phyloP scores from a whole-genome alignment of 352 stramenopile genomes.

The Proteromonas lacertae region DNA sequence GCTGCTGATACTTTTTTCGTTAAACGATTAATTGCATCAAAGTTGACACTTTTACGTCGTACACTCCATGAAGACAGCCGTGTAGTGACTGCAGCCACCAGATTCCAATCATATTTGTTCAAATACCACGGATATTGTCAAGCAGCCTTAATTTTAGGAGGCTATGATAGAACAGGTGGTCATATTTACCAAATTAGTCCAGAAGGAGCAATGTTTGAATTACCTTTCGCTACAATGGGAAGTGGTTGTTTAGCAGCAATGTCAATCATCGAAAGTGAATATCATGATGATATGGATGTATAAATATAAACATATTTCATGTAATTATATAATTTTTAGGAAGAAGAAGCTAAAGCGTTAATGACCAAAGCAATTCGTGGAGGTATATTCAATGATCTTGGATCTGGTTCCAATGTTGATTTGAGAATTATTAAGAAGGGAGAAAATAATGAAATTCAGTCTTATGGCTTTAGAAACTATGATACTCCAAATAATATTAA shows the following conservation, averaged over 20 bases:
- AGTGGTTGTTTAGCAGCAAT: slow-evolving; percentile 88
- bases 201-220: slow-evolving; percentile 70
- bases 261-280: slow-evolving; percentile 54
- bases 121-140: slow-evolving; percentile 51
- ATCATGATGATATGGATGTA: neutral
- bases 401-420: slow-evolving; percentile 77
- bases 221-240: slow-evolving; percentile 92
- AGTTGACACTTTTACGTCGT: slow-evolving; percentile 73
- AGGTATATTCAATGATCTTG: slow-evolving; percentile 92
- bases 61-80: slow-evolving; percentile 29
- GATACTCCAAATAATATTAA: no score
- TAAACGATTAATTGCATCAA: slow-evolving; percentile 36
- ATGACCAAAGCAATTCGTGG: slow-evolving; percentile 59
- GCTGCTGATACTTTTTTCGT: slow-evolving; percentile 84
- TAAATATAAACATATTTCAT: no score
- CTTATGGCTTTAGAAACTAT: no score
- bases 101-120: slow-evolving; percentile 85
- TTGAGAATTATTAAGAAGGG: slow-evolving; percentile 64
- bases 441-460: no score
- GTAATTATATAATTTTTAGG: slow-evolving; percentile 73
- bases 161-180: slow-evolving; percentile 63
- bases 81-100: slow-evolving; percentile 75
- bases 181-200: slow-evolving; percentile 92
- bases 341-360: slow-evolving; percentile 70
- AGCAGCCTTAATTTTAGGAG: slow-evolving; percentile 80